Conservation (phyloP, 768 basidiomycete genomes). For the Suillus alpinus region DNA sequence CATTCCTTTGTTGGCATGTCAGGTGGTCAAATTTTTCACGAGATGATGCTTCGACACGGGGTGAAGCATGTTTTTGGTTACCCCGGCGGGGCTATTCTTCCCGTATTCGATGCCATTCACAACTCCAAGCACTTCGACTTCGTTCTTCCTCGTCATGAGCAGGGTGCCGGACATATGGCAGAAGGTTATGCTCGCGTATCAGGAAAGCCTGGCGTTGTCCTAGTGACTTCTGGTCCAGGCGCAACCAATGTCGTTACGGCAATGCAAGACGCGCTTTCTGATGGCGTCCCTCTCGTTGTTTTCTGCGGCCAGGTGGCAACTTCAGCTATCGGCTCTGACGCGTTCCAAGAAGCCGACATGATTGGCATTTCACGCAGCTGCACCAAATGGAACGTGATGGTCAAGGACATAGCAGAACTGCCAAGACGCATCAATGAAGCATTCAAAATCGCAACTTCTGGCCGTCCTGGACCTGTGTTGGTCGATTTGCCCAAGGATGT, state of each 20-base stretch:
- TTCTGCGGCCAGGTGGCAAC: slow-evolving; percentile 99
- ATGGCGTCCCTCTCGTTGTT: slow-evolving; percentile 92
- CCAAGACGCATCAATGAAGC: slow-evolving; percentile 97
- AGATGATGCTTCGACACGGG: slow-evolving; percentile 97
- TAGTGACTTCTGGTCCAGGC: slow-evolving; percentile 97
- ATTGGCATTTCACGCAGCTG: slow-evolving; percentile 95
- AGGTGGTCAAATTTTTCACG: slow-evolving; percentile 97
- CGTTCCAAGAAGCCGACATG: slow-evolving; percentile 98
- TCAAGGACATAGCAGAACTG: slow-evolving; percentile 93
- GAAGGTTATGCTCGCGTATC: slow-evolving; percentile 98
- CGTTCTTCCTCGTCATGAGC: slow-evolving; percentile 93
- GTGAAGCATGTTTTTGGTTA: slow-evolving; percentile 98
- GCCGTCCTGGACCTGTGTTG: slow-evolving; percentile 95
- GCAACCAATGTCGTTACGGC: slow-evolving; percentile 98
- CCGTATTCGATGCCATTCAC: slow-evolving; percentile 99
- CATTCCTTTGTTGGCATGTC: slow-evolving; percentile 90
- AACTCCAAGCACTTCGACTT: slow-evolving; percentile 94
- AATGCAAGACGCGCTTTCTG: slow-evolving; percentile 95
- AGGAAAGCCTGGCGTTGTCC: slow-evolving; percentile 95
- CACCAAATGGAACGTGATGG: slow-evolving; percentile 99
- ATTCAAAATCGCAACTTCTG: slow-evolving; percentile 97
- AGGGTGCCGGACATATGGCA: slow-evolving; percentile 99
- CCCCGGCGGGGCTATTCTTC: slow-evolving; percentile 96
- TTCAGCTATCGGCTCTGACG: slow-evolving; percentile 97
- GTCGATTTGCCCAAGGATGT: slow-evolving; percentile 99